Base-by-base conservation (phyloP, 1,284 basidiomycete species). In the Apiotrichum sp. region DNA sequence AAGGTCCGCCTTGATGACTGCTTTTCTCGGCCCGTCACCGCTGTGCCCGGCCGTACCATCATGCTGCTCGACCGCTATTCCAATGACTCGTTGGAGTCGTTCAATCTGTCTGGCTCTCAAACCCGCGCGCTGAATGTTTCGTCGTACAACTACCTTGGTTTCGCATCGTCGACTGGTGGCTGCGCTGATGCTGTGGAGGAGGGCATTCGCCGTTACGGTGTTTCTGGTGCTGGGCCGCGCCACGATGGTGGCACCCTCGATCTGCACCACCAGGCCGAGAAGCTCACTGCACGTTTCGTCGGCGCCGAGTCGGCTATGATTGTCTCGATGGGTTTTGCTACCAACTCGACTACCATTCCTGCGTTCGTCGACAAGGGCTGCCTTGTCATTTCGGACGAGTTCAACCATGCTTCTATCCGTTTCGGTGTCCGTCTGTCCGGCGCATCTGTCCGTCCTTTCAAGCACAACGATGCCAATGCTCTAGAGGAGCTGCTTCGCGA, bases 91-190 rank as follows among this genome's bases (percentile, higher is more conserved):
- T 89, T 91, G 78, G 80, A 83, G 68, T 87, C 86, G 6, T 88
- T 92, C 68, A 76, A 85, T 43, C 80, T 87, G 63, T 88, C 89
- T 1, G 95, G 93, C 60, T 83, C 80, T 0, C 83, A 83, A 42
- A 93, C 91, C 1, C 89, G 93, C 55, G 88, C 86, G 0, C 85
- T 99, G 67, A 99, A 99, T 76, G 87, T 98, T 65, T 95, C 92
- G 8, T 97, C 93, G 5, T 98, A 99, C 81, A 99, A 99, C 79
- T 99, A 99, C 73, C 89, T 99, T 66, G 95, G 96, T 5, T 99
- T 98, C 70, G 95, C 95, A 1, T 92, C 97, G 74, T 89, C 88
- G 32, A 83, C 85, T 13, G 95, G 96, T 33, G 89, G 88, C 9
- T 97, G 93, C 69, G 89, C 95, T 2, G 93, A 98, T 69, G 89